Base-by-base conservation (phyloP, 208 protist species). In the Trypanosoma avium region DNA sequence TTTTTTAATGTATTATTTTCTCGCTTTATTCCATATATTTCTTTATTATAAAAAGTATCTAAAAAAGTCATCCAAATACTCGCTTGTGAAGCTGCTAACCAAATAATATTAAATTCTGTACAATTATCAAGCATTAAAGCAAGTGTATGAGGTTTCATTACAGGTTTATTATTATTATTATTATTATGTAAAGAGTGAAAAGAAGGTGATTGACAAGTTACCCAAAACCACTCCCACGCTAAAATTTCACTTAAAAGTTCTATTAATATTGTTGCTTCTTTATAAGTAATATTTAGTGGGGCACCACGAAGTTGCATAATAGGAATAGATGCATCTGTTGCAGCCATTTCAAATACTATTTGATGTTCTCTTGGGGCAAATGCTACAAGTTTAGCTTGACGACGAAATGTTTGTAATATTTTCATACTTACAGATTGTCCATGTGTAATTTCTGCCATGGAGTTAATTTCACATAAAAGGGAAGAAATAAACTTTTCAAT, bases 101-200 rank as follows among this genome's bases (percentile, higher is more conserved):
- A 89, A 9, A 89, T 55, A 9, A 70, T 46, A 62, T 80, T 82
- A 67, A 84, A 89, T 57, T 89, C 75, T 38, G 82, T 65, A 29
- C 65, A 75, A 43, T 89, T 84, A 29, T 74, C 73, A 61, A 89
- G 36, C 76, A 85, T 82, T 35, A 89, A 42, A 1, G 82, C 78
- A 13, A 89, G 46, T 47, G 70, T 77, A 58, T 79, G 64, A 4
- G 71, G 38, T 38, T 72, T 32, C 19, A 58, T 64, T 33, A 13
- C 30, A 33, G 2, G 43, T 30, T 0, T 42, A 9, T 19, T 58
- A 6, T 32, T 68, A 42, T 42, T 42, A 42, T 42, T 42, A 42
- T 9, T 9, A 42, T 42, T 42, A 42, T 9, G 10, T n/a, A 15
- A 19, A 36, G 8, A 21, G 35, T 7, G n/a, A n/a, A n/a, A n/a